Percentiles rank a stretch among this genome's conserved stretches.
Conservation (phyloP, 495 filamentous ascomycete genomes). For the Beverwykella pulmonaria region DNA sequence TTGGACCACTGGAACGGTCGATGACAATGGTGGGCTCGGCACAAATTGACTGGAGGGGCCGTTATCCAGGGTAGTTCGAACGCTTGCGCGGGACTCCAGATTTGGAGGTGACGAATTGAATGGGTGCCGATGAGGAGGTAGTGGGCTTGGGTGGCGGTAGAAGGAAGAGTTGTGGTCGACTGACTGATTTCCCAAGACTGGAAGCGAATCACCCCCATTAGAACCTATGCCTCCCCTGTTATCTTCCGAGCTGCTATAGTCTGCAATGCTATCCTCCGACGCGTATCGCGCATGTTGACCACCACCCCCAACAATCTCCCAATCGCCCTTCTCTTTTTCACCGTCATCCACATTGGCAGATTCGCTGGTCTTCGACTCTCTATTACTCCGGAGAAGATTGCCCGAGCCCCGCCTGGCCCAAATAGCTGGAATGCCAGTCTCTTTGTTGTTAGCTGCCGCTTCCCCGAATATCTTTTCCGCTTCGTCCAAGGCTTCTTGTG, state of each 20-base stretch:
- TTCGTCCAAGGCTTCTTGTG: conserved; percentile 29
- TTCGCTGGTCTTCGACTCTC: neutral
- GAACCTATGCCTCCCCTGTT: neutral
- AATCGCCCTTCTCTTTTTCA: conserved; percentile 35
- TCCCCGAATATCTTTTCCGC: conserved; percentile 30
- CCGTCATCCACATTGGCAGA: neutral
- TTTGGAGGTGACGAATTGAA: conserved; percentile 34
- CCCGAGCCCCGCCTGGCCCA: conserved; percentile 26
- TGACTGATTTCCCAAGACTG: neutral
- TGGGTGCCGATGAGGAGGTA: conserved; percentile 40
- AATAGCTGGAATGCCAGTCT: conserved; percentile 22
- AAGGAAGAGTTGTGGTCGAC: neutral
- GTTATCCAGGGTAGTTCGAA: conserved; percentile 1
- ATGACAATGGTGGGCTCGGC: conserved; percentile 6
- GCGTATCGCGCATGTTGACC: conserved; percentile 9
- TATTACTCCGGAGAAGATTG: conserved; percentile 22
- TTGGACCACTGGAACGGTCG: conserved; percentile 7
- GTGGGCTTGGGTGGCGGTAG: conserved; percentile 42
- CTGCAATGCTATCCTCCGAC: conserved; percentile 28
- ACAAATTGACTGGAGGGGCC: neutral
- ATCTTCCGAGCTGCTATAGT: conserved; percentile 20
- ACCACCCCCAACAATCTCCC: conserved; percentile 40
- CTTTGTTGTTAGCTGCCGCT: neutral
- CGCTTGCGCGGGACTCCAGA: neutral
- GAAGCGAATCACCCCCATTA: neutral